Conservation (phyloP, 805 yeast genomes). For the Candida palmyrensis region DNA sequence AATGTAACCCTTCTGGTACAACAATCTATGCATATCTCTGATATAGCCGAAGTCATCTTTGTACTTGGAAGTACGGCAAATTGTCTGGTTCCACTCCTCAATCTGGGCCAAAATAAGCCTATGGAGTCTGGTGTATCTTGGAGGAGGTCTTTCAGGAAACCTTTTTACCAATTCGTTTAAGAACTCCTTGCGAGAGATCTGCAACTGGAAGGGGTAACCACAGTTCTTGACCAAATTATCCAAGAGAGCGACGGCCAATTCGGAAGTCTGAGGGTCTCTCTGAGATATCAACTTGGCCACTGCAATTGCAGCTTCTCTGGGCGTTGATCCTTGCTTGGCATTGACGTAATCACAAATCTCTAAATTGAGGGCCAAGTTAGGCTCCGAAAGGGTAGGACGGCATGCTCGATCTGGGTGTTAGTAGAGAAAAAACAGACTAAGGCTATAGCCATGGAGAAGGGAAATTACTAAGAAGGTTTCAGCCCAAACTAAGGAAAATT, state of each 20-base stretch:
- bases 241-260: conserved; percentile 75
- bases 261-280: conserved; percentile 76
- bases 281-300: conserved; percentile 79
- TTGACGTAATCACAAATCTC: conserved; percentile 93
- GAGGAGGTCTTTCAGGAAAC: conserved; percentile 93
- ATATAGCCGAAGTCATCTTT: conserved; percentile 89
- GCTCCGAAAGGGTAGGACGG: conserved; percentile 74
- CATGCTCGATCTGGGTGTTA: conserved; percentile 66
- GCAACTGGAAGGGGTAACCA: conserved; percentile 95
- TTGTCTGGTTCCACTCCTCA: conserved; percentile 96
- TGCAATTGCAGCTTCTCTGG: conserved; percentile 88
- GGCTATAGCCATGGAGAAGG: too few species aligned
- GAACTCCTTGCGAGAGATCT: conserved; percentile 91
- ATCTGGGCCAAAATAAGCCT: conserved; percentile 80
- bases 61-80: conserved; percentile 83
- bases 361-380: conserved; percentile 80
- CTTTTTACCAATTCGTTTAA: conserved; percentile 86
- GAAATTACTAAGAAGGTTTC: too few species aligned
- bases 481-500: too few species aligned
- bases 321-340: conserved; percentile 84
- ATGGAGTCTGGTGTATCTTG: conserved; percentile 78
- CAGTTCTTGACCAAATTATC: conserved; percentile 95
- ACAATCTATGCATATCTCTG: conserved; percentile 90
- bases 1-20: conserved; percentile 83
- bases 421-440: too few species aligned